Conservation (phyloP, 768 basidiomycete species). For the Tremella fuciformis region DNA sequence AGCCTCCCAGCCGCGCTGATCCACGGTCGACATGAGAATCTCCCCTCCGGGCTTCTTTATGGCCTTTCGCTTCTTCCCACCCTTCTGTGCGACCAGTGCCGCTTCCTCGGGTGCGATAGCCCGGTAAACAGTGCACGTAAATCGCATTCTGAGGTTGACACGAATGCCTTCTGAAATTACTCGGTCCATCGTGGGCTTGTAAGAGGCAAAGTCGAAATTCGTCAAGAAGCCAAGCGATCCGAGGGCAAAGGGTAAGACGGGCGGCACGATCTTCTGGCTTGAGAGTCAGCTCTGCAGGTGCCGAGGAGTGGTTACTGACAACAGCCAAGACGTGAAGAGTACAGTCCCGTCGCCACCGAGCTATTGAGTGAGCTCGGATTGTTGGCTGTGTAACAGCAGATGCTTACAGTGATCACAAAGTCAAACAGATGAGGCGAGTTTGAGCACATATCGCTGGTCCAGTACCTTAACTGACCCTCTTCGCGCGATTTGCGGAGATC, state of each 20-base stretch:
- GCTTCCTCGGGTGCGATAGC: constrained; percentile 71
- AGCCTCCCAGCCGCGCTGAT: constrained; percentile 91
- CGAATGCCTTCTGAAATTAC: constrained; percentile 90
- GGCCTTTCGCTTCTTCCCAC: constrained; percentile 59
- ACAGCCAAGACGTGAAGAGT: constrained; percentile 97
- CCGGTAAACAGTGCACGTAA: constrained; percentile 97
- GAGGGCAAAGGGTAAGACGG: constrained; percentile 92
- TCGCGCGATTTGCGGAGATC: constrained; percentile 53
- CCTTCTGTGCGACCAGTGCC: constrained; percentile 52
- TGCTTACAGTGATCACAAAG: constrained; percentile 88
- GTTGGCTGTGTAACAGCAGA: neutral
- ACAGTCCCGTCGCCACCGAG: constrained; percentile 98
- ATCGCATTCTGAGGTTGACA: constrained; percentile 97
- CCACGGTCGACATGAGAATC: constrained; percentile 91
- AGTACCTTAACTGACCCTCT: constrained; percentile 91
- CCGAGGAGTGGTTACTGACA: constrained; percentile 50
- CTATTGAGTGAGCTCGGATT: constrained; percentile 54
- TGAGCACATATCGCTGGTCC: constrained; percentile 95
- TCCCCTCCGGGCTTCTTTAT: constrained; percentile 92
- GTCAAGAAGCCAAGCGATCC: constrained; percentile 98
- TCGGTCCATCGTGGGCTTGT: constrained; percentile 81
- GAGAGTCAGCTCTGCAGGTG: neutral
- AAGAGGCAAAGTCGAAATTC: constrained; percentile 91
- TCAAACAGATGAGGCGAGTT: constrained; percentile 88
- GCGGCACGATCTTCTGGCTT: constrained; percentile 90